These are phyloP conservation scores for Paraconiothyrium brasiliense DNA, from an alignment of 2,329 filamentous ascomycete genomes.

Conservation along the genomic window DNA sequence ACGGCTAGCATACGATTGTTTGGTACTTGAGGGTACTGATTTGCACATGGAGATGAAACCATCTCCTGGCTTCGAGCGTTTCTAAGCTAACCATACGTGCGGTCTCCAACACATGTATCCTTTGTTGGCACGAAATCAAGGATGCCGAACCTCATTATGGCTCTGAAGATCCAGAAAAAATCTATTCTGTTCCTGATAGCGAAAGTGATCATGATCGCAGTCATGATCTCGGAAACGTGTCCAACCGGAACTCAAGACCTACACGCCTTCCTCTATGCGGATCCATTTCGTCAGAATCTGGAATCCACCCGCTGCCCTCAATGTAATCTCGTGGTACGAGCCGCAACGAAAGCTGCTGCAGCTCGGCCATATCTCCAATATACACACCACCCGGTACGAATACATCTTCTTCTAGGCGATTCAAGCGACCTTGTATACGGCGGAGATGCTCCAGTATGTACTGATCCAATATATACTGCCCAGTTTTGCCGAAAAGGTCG, in stretches of 20 bases:
- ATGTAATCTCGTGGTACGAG: neutral
- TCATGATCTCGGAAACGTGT: neutral
- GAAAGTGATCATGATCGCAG: neutral
- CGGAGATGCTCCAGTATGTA: too few species aligned
- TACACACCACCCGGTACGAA: neutral
- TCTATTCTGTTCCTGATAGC: too few species aligned
- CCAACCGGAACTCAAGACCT: neutral
- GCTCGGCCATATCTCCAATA: neutral
- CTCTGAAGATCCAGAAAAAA: too few species aligned
- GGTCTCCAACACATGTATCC: too few species aligned
- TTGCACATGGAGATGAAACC: too few species aligned
- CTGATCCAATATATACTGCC: neutral
- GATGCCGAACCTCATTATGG: too few species aligned
- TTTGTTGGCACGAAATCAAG: too few species aligned
- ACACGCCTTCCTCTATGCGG: neutral
- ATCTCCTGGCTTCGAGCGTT: too few species aligned
- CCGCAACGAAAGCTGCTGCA: neutral
- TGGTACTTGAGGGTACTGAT: too few species aligned
- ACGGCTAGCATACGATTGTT: too few species aligned
- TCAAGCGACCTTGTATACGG: neutral
- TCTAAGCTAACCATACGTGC: too few species aligned
- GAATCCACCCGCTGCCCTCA: too few species aligned
- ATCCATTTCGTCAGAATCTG: neutral
- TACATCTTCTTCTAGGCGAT: neutral
- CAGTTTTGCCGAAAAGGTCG: neutral